Evolutionary conservation across 192 early-diverging fungal species (phyloP), one percentile per base, ranked within the genome.

Genomic region (Chytriomyces sp.): DNA sequence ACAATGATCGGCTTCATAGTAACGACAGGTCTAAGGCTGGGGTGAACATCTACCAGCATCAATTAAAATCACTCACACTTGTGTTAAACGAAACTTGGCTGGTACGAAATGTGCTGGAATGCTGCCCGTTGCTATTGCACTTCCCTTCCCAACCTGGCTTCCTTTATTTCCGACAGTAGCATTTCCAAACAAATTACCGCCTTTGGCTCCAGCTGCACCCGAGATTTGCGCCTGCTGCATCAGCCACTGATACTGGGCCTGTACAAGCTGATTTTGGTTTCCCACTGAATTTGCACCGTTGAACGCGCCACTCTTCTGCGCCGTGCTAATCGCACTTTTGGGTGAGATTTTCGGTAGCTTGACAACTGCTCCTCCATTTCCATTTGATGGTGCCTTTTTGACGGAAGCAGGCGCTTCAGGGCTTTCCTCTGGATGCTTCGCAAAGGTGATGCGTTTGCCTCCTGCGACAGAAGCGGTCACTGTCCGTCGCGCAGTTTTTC

Each of bases 231-330:
- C 34, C 33, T 61, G 59, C 59, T 61, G 59, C 12, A 61, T 22
- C 14, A 61, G 59, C 59, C 59, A 61, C 33, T 61, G 59, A 61
- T 61, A 61, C 33, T 61, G 59, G 32, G 59, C 59, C 59, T 61
- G 59, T n/a, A 61, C 59, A 22, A 61, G 25, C 33, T 61, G 59
- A 61, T 61, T 61, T 25, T n/a, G 22, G 3, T 28, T 17, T 49
- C 44, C 44, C 14, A n/a, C 22, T 22, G 44, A 49, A 1, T 49
- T 49, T 22, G 44, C 14, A 14, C 17, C 44, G 44, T n/a, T 22
- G 22, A 3, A 2, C 2, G 2, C 22, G 14, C 22, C 17, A 49
- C 44, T 49, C 44, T 26, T 58, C 12, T n/a, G 56, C 19, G 56
- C 56, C 0, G 19, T 2, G 12, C n/a, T 25, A 31, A 58, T 10